Conservation (phyloP, 257 asterid genomes). For the Capsicum chinense region DNA sequence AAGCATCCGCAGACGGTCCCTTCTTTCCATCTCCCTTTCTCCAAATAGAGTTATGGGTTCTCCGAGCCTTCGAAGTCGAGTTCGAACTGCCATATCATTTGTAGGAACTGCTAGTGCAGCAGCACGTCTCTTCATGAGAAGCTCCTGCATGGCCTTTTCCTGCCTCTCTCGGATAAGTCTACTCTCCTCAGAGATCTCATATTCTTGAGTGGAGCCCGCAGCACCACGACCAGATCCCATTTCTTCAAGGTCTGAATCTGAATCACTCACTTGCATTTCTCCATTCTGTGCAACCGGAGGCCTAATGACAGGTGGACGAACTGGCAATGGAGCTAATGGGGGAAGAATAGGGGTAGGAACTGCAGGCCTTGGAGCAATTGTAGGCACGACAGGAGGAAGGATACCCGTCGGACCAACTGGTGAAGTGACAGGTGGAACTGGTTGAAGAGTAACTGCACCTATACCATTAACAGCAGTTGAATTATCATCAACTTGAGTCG, state of each 20-base stretch:
- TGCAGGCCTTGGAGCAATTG: constrained; percentile 63
- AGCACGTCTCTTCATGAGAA: constrained; percentile 80
- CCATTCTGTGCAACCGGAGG: constrained; percentile 64
- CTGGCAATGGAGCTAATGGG: constrained; percentile 75
- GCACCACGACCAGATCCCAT: constrained; percentile 39
- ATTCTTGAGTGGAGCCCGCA: constrained; percentile 52
- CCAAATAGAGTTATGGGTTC: constrained; percentile 95
- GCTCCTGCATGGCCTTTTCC: constrained; percentile 90
- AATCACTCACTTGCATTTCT: constrained; percentile 52
- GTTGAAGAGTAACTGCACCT: constrained; percentile 51
- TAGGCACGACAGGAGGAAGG: constrained; percentile 50
- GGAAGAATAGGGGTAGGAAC: constrained; percentile 51
- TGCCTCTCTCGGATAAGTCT: constrained; percentile 64
- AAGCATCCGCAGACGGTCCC: constrained; percentile 77
- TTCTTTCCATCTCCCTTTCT: constrained; percentile 96
- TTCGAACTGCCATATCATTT: constrained; percentile 84
- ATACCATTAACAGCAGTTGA: constrained; percentile 50
- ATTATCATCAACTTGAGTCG: constrained; percentile 44
- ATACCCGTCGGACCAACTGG: constrained; percentile 37
- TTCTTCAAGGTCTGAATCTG: constrained; percentile 69
- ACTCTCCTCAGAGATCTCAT: constrained; percentile 88
- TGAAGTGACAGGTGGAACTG: constrained; percentile 44
- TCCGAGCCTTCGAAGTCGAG: constrained; percentile 85
- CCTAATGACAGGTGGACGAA: constrained; percentile 57
- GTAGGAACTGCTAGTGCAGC: constrained; percentile 97